Evolutionary conservation across 1,284 basidiomycete genomes (phyloP).

Genomic region (Amylostereum areolatum): DNA sequence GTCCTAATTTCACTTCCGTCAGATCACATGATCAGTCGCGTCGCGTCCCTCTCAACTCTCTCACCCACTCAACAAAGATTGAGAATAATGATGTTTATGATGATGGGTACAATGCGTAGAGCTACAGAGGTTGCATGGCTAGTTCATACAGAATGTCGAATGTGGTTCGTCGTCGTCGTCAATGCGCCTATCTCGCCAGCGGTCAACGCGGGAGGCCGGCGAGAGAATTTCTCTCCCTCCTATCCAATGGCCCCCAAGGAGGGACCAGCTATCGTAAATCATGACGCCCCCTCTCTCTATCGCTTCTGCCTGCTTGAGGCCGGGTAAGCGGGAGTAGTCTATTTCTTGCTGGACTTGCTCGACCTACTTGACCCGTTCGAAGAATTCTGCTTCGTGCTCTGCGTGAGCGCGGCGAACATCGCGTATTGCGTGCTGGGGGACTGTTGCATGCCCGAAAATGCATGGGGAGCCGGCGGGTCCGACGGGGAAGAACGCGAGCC

Average conservation of each 20-base stretch:
- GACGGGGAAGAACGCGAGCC: conserved; percentile 28
- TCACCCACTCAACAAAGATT: not conserved
- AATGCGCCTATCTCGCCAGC: too few relatives aligned
- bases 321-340: not conserved
- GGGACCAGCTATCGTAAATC: not conserved
- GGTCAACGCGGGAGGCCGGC: not conserved
- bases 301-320: not conserved
- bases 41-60: not conserved
- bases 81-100: not conserved
- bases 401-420: conserved; percentile 54
- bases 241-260: not conserved
- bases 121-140: too few relatives aligned
- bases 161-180: too few relatives aligned
- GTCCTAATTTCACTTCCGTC: not conserved
- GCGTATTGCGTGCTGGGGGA: conserved; percentile 59
- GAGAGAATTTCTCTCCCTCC: not conserved
- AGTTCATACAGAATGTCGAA: too few relatives aligned
- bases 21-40: not conserved
- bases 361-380: conserved; percentile 23
- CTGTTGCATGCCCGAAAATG: conserved; percentile 58
- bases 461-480: conserved; percentile 37
- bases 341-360: conserved; percentile 23
- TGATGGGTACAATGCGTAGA: too few relatives aligned
- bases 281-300: not conserved
- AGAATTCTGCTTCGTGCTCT: conserved; percentile 13